Conservation (phyloP, 1,284 basidiomycete genomes). For the Trichosporon ovoides region DNA sequence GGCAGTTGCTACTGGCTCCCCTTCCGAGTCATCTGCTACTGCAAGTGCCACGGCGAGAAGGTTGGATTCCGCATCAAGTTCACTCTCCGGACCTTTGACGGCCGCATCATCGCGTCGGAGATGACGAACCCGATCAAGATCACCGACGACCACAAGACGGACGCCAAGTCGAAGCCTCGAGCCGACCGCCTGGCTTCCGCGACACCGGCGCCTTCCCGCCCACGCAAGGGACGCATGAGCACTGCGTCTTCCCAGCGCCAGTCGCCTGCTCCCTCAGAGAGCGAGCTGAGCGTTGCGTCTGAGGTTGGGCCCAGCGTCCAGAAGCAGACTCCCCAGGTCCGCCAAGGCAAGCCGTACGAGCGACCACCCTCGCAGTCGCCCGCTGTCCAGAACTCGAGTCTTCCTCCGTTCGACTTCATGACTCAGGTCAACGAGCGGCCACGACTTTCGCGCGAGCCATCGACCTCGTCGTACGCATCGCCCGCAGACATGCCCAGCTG, state of each 20-base stretch:
- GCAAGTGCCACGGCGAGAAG: constrained; percentile 97
- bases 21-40: constrained; percentile 96
- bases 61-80: constrained; percentile 89
- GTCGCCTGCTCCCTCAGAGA: constrained; percentile 41
- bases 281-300: constrained; percentile 38
- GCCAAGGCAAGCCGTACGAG: constrained; percentile 42
- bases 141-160: constrained; percentile 96
- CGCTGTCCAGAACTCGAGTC: constrained; percentile 19
- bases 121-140: constrained; percentile 94
- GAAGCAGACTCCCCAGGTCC: constrained; percentile 38
- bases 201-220: constrained; percentile 19
- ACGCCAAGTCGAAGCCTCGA: constrained; percentile 42
- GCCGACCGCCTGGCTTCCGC: constrained; percentile 20
- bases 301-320: constrained; percentile 41
- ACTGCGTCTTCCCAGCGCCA: constrained; percentile 36
- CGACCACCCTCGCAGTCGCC: constrained; percentile 37
- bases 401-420: constrained; percentile 27
- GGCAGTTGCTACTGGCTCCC: constrained; percentile 80
- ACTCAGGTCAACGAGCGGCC: constrained; percentile 15
- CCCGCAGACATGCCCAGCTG: constrained; percentile 19
- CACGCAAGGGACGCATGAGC: constrained; percentile 36
- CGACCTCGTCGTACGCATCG: constrained; percentile 26
- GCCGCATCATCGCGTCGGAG: constrained; percentile 75
- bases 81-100: constrained; percentile 73
- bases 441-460: constrained; percentile 27